Evolutionary conservation across 1,284 basidiomycete species (phyloP).

Genomic region (Neolentinus lepideus): DNA sequence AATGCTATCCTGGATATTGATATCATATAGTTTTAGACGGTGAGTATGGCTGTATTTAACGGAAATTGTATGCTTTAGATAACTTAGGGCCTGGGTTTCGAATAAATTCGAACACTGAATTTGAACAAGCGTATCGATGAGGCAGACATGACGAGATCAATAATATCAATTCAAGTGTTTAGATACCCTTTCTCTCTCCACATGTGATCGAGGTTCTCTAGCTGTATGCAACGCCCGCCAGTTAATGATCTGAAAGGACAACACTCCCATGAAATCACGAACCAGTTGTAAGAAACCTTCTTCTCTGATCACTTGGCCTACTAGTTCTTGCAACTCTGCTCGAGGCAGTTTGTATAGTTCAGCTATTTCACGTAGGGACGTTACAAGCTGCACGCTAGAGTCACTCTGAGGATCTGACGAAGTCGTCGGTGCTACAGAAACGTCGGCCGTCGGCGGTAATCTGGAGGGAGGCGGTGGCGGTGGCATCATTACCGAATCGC

Average conservation of each 20-base stretch:
- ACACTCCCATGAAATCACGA: conserved; percentile 4
- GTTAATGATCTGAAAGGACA: background rate
- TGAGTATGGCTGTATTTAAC: background rate
- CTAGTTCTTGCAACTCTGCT: conserved; percentile 22
- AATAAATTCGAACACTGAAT: background rate
- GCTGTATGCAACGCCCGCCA: conserved; percentile 6
- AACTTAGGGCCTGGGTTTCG: background rate
- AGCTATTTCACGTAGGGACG: conserved; percentile 11
- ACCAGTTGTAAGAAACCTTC: conserved; percentile 25
- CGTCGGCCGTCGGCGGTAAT: background rate
- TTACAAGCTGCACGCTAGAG: conserved; percentile 2
- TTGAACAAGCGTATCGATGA: background rate
- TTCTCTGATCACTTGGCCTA: conserved; percentile 23
- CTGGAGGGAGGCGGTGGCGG: background rate
- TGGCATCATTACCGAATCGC: background rate
- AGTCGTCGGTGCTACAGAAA: background rate
- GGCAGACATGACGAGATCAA: background rate
- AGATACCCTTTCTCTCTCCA: conserved; percentile 15
- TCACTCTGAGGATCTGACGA: background rate
- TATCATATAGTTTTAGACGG: background rate
- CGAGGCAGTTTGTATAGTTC: conserved; percentile 19
- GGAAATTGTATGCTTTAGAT: background rate
- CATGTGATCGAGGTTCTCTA: conserved; percentile 14
- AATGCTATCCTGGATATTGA: background rate
- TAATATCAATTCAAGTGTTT: background rate